Evolutionary conservation across 805 yeast species (phyloP).

Genomic region (Metschnikowia anglica): DNA sequence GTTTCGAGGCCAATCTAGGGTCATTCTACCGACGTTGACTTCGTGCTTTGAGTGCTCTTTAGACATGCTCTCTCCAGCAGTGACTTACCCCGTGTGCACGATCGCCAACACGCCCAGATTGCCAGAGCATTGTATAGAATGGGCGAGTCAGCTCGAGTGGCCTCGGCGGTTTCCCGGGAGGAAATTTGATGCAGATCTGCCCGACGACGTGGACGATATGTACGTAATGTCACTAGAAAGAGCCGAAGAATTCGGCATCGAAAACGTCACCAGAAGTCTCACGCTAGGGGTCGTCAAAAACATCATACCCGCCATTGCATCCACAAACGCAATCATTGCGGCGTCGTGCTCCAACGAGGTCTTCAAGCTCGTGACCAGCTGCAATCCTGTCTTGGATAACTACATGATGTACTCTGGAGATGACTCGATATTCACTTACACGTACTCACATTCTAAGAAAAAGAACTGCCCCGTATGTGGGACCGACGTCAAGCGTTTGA

Average conservation of each 20-base stretch:
- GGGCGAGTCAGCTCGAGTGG: constrained; percentile 81
- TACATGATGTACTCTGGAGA: constrained; percentile 88
- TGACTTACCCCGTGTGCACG: constrained; percentile 86
- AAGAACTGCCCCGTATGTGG: constrained; percentile 81
- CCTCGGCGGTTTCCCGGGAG: constrained; percentile 46
- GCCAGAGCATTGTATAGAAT: constrained; percentile 93
- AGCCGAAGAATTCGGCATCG: constrained; percentile 64
- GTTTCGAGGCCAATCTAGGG: constrained; percentile 84
- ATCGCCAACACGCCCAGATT: constrained; percentile 91
- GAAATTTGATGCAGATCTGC: constrained; percentile 65
- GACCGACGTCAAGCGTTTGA: constrained; percentile 25
- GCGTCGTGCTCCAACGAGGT: constrained; percentile 87
- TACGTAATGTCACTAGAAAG: constrained; percentile 53
- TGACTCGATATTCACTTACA: constrained; percentile 71
- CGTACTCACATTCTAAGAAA: constrained; percentile 61
- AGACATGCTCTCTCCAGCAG: constrained; percentile 62
- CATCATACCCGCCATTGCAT: constrained; percentile 91
- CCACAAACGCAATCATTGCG: constrained; percentile 90
- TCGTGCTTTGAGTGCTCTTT: constrained; percentile 94
- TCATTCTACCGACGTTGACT: constrained; percentile 78
- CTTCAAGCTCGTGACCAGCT: constrained; percentile 70
- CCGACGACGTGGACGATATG: constrained; percentile 65
- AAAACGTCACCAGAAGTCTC: constrained; percentile 69
- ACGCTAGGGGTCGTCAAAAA: constrained; percentile 87
- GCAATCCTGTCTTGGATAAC: constrained; percentile 66